phyloP scores from a whole-genome alignment of 2,329 filamentous ascomycete species.

The Sporothrix luriei region DNA sequence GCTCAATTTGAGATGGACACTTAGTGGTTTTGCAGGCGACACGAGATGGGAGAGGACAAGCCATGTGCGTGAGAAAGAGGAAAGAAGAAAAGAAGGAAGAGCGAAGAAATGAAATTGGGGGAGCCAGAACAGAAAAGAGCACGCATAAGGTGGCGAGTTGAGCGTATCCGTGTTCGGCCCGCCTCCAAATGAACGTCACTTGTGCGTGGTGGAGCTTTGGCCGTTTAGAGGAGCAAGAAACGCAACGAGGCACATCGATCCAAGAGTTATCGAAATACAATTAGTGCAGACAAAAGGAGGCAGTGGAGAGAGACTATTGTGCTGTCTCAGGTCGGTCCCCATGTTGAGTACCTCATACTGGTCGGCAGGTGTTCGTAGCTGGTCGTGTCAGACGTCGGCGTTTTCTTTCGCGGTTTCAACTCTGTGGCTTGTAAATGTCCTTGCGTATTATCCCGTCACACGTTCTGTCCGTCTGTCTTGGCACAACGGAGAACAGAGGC shows the following conservation, averaged over 20 bases:
- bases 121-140: not conserved
- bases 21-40: too few species aligned
- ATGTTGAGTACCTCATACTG: not conserved
- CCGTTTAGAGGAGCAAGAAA: conserved; percentile 11
- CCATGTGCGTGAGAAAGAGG: too few species aligned
- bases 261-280: conserved; percentile 3
- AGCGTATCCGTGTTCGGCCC: not conserved
- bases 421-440: not conserved
- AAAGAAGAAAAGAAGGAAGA: not conserved
- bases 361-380: not conserved
- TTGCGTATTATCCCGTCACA: not conserved
- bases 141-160: not conserved
- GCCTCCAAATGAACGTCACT: too few species aligned
- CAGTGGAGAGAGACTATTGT: not conserved
- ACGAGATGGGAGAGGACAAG: not conserved
- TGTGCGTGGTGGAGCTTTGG: not conserved
- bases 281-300: conserved; percentile 21
- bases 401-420: not conserved
- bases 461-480: not conserved
- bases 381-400: not conserved
- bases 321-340: not conserved
- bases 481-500: not conserved
- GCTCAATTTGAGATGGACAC: not conserved
- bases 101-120: not conserved
- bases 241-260: too few species aligned